Percentiles rank a stretch among this genome's conserved stretches.
Evolutionary conservation across 2,329 filamentous ascomycete species (phyloP).

Genomic region (Albophoma yamanashiensis): DNA sequence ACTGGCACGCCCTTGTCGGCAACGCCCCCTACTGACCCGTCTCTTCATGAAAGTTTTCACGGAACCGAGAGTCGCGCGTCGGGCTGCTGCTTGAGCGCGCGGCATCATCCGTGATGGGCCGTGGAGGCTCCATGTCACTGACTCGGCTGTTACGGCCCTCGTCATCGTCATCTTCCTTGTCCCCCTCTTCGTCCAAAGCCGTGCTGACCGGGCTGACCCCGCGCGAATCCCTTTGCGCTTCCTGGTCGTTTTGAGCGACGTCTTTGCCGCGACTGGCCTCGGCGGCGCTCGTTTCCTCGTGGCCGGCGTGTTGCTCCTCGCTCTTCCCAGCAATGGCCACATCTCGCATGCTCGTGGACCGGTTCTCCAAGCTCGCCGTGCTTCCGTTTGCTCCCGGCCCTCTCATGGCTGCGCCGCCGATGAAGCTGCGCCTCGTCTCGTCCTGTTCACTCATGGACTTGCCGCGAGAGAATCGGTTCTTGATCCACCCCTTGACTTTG

Average conservation of each 20-base stretch:
- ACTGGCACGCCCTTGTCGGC: not conserved
- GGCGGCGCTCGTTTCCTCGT: not conserved
- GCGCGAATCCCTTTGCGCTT: conserved; percentile 16
- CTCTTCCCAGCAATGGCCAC: conserved; percentile 33
- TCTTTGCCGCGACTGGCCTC: conserved; percentile 5
- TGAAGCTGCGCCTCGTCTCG: conserved; percentile 29
- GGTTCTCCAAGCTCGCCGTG: conserved; percentile 29
- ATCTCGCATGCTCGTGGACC: conserved; percentile 32
- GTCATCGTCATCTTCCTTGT: conserved; percentile 6
- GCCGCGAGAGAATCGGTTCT: conserved; percentile 36
- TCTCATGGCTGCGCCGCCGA: conserved; percentile 39
- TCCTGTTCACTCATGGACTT: conserved; percentile 27
- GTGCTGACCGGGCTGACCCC: conserved; percentile 26
- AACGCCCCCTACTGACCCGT: conserved; percentile 23
- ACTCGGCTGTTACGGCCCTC: conserved; percentile 1
- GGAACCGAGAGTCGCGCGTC: conserved; percentile 46
- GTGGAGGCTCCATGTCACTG: conserved; percentile 25
- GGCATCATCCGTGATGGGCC: conserved; percentile 20
- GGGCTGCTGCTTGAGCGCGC: conserved; percentile 37
- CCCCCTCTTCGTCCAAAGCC: conserved; percentile 36
- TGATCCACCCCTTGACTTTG: conserved; percentile 45
- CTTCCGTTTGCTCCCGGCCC: conserved; percentile 33
- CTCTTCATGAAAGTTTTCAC: conserved; percentile 50
- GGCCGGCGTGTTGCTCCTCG: conserved; percentile 3
- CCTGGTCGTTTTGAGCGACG: conserved; percentile 9